Percentiles rank a stretch among this genome's conserved stretches.
Evolutionary conservation across 371 early-diverging fungal genomes (phyloP).

Genomic region (Globomyces sp.): DNA sequence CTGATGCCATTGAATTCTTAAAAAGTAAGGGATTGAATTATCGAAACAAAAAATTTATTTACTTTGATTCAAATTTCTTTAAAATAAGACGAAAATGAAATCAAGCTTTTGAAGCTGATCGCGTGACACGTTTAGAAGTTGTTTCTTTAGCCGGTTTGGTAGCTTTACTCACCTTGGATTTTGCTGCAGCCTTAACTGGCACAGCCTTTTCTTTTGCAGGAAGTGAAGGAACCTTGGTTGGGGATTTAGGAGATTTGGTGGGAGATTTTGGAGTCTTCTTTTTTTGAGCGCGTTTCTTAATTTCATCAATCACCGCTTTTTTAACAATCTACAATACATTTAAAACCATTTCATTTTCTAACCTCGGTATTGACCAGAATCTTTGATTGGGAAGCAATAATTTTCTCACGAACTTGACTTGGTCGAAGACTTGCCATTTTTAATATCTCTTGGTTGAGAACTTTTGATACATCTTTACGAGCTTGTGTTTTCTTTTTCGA

Average conservation of each 20-base stretch:
- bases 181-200: not conserved
- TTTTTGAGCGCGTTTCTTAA: not conserved
- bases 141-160: constrained; percentile 11
- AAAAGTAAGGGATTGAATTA: too few species aligned
- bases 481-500: constrained; percentile 5
- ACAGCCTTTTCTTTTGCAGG: constrained; percentile 4
- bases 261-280: constrained; percentile 3
- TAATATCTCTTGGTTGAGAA: not conserved
- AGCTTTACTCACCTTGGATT: constrained; percentile 1
- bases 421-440: constrained; percentile 9
- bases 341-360: not conserved
- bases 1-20: too few species aligned
- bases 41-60: too few species aligned
- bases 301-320: constrained; percentile 5
- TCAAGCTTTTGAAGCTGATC: not conserved
- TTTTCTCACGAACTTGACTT: constrained; percentile 2
- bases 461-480: constrained; percentile 18
- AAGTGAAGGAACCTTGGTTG: constrained; percentile 10
- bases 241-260: constrained; percentile 6
- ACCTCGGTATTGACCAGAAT: constrained; percentile 8
- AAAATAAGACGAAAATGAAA: too few species aligned
- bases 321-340: constrained; percentile 12
- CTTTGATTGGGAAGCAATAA: not conserved
- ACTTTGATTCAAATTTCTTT: too few species aligned
- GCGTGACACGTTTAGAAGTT: not conserved